Conservation (phyloP, 345 rosid species). For the Trapa incisa region DNA sequence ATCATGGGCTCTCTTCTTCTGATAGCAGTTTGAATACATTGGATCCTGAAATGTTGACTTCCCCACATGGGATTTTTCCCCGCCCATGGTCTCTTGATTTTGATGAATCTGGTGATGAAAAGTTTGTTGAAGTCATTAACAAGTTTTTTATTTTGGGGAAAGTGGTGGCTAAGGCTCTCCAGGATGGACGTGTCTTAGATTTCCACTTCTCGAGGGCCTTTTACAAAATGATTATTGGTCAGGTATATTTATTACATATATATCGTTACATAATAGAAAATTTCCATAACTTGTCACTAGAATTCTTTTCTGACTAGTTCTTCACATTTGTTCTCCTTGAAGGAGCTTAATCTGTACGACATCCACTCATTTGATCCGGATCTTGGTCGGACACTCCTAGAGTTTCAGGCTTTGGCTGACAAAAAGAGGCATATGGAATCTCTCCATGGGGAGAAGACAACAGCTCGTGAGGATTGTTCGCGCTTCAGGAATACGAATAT, state of each 20-base stretch:
- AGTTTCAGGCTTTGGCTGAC: constrained; percentile 57
- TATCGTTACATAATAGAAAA: background rate
- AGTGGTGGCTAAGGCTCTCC: constrained; percentile 82
- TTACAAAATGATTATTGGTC: constrained; percentile 65
- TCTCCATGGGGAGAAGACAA: constrained; percentile 15
- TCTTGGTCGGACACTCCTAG: constrained; percentile 67
- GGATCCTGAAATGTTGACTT: constrained; percentile 20
- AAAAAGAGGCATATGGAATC: constrained; percentile 31
- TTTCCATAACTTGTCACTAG: background rate
- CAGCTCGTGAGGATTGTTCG: constrained; percentile 20
- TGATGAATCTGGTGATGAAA: constrained; percentile 23
- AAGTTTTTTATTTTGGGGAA: constrained; percentile 72
- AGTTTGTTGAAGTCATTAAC: constrained; percentile 41
- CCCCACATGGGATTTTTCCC: constrained; percentile 68
- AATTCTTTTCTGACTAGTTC: background rate
- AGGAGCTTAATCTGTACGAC: constrained; percentile 74
- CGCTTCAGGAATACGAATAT: constrained; percentile 44
- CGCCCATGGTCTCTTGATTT: constrained; percentile 49
- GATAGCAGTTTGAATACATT: constrained; percentile 9
- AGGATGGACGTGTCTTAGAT: constrained; percentile 92
- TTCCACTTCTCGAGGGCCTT: constrained; percentile 76
- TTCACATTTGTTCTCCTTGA: constrained; percentile 3
- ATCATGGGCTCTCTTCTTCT: constrained; percentile 22
- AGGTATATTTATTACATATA: constrained; percentile 28
- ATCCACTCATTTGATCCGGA: constrained; percentile 73